Percentiles rank a stretch among this genome's conserved stretches.
phyloP scores from a whole-genome alignment of 805 yeast genomes.

The Hermanozyma aechmeae region DNA sequence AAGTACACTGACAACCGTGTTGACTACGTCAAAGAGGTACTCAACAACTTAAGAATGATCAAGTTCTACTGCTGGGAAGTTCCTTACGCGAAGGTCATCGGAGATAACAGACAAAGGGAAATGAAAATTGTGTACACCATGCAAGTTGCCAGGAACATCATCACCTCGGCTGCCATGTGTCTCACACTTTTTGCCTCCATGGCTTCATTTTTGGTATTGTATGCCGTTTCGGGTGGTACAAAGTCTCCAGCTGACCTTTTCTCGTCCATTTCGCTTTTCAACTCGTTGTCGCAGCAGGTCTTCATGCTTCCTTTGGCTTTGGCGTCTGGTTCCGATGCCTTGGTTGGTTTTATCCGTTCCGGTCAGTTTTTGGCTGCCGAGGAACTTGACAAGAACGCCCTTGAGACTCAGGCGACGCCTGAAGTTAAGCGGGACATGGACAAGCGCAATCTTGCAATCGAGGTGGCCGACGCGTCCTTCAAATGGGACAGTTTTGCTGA shows the following conservation, averaged over 20 bases:
- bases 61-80: slow-evolving; percentile 89
- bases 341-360: slow-evolving; percentile 50
- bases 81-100: slow-evolving; percentile 55
- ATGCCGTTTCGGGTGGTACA: slow-evolving; percentile 16
- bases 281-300: slow-evolving; percentile 50
- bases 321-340: slow-evolving; percentile 60
- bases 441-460: slow-evolving; percentile 32
- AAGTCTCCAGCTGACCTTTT: slow-evolving; percentile 55
- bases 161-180: slow-evolving; percentile 55
- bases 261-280: slow-evolving; percentile 62
- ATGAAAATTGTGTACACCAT: slow-evolving; percentile 50
- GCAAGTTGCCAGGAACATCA: slow-evolving; percentile 53
- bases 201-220: slow-evolving; percentile 36
- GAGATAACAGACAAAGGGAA: slow-evolving; percentile 51
- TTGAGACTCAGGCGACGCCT: slow-evolving; percentile 15
- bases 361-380: slow-evolving; percentile 40
- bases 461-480: slow-evolving; percentile 45
- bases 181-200: slow-evolving; percentile 67
- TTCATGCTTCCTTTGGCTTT: slow-evolving; percentile 65
- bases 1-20: slow-evolving; percentile 70
- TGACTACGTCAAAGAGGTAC: slow-evolving; percentile 64
- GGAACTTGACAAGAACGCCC: slow-evolving; percentile 30
- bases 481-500: slow-evolving; percentile 46
- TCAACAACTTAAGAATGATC: slow-evolving; percentile 70
- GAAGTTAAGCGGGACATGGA: slow-evolving; percentile 16